Evolutionary conservation across 441 rosid genomes (phyloP), one percentile per base, ranked within the genome.

Genomic region (Euphorbia schlechtendalii): DNA sequence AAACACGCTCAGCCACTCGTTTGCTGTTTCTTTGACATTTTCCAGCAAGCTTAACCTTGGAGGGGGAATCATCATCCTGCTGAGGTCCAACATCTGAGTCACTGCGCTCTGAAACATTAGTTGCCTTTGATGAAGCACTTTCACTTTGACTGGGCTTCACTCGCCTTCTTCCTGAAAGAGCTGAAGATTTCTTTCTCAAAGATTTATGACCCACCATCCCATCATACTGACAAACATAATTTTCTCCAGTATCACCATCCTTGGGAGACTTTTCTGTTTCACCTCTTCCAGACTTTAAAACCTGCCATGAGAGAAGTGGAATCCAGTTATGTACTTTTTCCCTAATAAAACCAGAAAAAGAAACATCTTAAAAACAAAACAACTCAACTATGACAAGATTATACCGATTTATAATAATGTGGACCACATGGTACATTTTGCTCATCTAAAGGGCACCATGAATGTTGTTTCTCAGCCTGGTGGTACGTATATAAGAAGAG

Each of bases 51-150:
- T 89, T 89, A 65, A 73, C 68, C 77, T 86, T 84, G 65, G 89
- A 74, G 20, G 91, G 81, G 67, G 91, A 82, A 61, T 77, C 41
- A 55, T 78, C 73, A 64, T 82, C 92, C 56, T 77, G 89, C 72
- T 67, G 77, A 49, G 78, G 81, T 72, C 89, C 92, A 25, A 74
- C 81, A 77, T 89, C 99, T 55, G 98, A 91, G 67, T 91, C 99
- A 64, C 99, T 94, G 74, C 96, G 83, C 67, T 81, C 96, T 61
- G 87, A 80, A 66, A 78, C 61, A 68, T 78, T 82, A 79, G 84
- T 89, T 15, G 81, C 95, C 72, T 84, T 94, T 66, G 96, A 91
- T 5, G 96, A 91, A 36, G 99, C 95, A 79, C 96, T 91, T 82
- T 91, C 98, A 77, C 88, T 82, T 75, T 84, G 92, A 78, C 78